Base-by-base conservation (phyloP, 495 filamentous ascomycete genomes). In the Penicillium goetzii region DNA sequence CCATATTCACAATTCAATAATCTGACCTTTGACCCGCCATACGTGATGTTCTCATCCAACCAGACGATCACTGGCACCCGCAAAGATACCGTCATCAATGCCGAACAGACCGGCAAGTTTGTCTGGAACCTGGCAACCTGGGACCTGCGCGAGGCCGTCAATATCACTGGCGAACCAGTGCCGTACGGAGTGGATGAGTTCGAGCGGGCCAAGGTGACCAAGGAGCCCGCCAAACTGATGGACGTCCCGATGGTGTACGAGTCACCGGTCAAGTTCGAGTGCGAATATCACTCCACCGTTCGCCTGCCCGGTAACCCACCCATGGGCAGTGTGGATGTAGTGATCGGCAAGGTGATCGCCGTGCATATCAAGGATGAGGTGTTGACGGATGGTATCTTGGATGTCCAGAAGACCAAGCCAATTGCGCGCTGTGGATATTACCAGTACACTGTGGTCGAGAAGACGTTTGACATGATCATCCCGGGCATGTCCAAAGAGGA, bases 1-100 rank as follows among this genome's bases (percentile, higher is more conserved):
- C 85, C 85, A 1, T 88, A 81, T 70, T 78, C 69, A 1, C 85
- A 86, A 70, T 86, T 87, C 76, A 85, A 80, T 66, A 88, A 87
- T 66, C 76, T 87, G 0, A 84, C 83, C 47, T 88, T 84, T 71
- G 83, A 86, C 72, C 85, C 84, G 12, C 84, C 84, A 0, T 84
- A 83, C 63, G 78, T 87, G 47, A 82, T 86, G 79, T 86, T 86
- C 72, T 70, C 72, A 34, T 76, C 81, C 2, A 86, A 86, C 74
- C 80, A 85, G 52, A 82, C 78, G 5, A 66, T 71, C 4, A 38
- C 59, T 25, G 71, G 67, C 3, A 43, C 34, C 2, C 79, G 82
- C 60, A 86, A 86, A 65, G 84, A 87, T 69, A 83, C 81, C 0
- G 79, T 83, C 26, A 59, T 74, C 60, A 87, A 88, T 65, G 77